Evolutionary conservation across 2,329 filamentous ascomycete genomes (phyloP).

Genomic region (Fusarium praegraminearum): DNA sequence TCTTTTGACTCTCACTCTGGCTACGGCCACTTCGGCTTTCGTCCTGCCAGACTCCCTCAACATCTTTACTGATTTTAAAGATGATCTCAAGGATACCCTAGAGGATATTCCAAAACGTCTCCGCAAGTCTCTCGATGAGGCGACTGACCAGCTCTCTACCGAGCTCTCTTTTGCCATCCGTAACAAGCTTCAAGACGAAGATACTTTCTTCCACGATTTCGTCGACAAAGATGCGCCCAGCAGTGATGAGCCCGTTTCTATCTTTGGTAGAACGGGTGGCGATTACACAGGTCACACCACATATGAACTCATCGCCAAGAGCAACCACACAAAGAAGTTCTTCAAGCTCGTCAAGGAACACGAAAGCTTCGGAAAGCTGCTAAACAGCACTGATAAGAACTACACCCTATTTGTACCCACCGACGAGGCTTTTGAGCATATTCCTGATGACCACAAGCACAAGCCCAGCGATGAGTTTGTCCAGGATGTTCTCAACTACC

Average conservation of each 20-base stretch:
- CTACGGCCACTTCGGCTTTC: constrained; percentile 40
- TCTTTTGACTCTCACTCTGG: constrained; percentile 32
- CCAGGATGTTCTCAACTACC: constrained; percentile 78
- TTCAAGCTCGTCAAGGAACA: constrained; percentile 80
- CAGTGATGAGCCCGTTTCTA: neutral
- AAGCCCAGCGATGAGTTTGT: constrained; percentile 78
- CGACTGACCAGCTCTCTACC: constrained; percentile 27
- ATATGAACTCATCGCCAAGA: constrained; percentile 81
- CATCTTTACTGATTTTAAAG: constrained; percentile 13
- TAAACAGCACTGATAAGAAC: constrained; percentile 81
- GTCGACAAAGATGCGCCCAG: neutral
- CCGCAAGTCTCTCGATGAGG: constrained; percentile 25
- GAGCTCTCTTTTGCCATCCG: constrained; percentile 29
- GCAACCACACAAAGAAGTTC: constrained; percentile 82
- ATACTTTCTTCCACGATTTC: neutral
- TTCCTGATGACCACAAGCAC: constrained; percentile 59
- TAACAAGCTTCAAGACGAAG: constrained; percentile 23
- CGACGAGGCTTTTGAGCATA: constrained; percentile 77
- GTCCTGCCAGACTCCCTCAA: constrained; percentile 33
- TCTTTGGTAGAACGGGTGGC: constrained; percentile 32
- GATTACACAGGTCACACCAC: constrained; percentile 75
- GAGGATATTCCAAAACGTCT: constrained; percentile 22
- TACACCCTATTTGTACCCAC: constrained; percentile 86
- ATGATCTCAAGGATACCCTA: constrained; percentile 18
- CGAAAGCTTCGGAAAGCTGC: constrained; percentile 74